These are phyloP conservation scores for Apiotrichum mycotoxinovorans DNA, from an alignment of 1,284 basidiomycete genomes.

Conservation along the genomic window DNA sequence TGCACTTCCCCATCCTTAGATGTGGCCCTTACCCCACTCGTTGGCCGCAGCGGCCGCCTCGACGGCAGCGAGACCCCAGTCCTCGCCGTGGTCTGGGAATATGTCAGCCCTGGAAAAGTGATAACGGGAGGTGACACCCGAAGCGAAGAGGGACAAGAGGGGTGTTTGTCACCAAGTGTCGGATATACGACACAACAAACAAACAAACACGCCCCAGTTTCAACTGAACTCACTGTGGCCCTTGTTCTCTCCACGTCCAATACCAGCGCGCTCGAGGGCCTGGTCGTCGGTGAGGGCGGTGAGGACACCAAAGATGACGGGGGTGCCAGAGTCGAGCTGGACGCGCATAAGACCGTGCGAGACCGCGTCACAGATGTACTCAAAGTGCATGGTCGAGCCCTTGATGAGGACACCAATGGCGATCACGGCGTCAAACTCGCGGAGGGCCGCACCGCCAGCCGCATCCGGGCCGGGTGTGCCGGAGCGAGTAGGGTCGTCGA, in stretches of 20 bases:
- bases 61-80: conserved; percentile 92
- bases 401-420: conserved; percentile 98
- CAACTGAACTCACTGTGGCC: conserved; percentile 47
- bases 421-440: conserved; percentile 89
- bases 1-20: conserved; percentile 6
- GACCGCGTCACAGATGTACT: conserved; percentile 94
- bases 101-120: neutral
- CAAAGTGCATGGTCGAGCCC: conserved; percentile 94
- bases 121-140: neutral
- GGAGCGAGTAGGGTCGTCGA: conserved; percentile 54
- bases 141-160: too few relatives aligned
- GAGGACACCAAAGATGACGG: conserved; percentile 94
- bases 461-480: conserved; percentile 52
- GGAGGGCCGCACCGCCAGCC: conserved; percentile 56
- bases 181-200: neutral
- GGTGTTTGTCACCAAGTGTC: neutral
- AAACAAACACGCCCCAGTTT: too few relatives aligned
- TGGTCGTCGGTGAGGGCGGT: conserved; percentile 92
- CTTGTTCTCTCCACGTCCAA: conserved; percentile 52
- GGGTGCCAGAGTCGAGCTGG: conserved; percentile 87
- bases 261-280: conserved; percentile 84
- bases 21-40: conserved; percentile 58
- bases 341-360: conserved; percentile 90
- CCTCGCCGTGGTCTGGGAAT: conserved; percentile 63
- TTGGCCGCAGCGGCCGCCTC: conserved; percentile 76